Percentiles rank a stretch among this genome's conserved stretches.
These are phyloP conservation scores for Botrytis sinoallii DNA, from an alignment of 2,329 filamentous ascomycete genomes.

Conservation along the genomic window DNA sequence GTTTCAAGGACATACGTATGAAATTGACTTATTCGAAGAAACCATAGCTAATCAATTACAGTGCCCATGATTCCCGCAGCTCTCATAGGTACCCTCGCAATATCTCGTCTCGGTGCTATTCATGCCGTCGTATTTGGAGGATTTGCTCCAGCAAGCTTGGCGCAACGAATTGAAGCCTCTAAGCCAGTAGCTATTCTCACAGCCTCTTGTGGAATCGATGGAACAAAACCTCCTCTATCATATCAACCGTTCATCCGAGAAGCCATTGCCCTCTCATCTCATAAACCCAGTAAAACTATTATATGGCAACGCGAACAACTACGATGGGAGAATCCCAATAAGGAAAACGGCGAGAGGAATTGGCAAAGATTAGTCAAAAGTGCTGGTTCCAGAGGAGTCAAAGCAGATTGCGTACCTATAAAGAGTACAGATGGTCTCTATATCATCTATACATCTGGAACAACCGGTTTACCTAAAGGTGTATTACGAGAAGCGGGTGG, in stretches of 20 bases:
- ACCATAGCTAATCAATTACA: constrained; percentile 37
- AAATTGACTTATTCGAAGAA: constrained; percentile 14
- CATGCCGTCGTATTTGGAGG: constrained; percentile 93
- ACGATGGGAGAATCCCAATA: constrained; percentile 68
- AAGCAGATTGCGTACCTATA: constrained; percentile 73
- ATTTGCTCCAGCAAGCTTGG: constrained; percentile 76
- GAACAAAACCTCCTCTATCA: constrained; percentile 71
- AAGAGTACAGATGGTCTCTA: constrained; percentile 78
- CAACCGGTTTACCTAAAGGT: constrained; percentile 79
- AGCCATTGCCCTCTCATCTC: constrained; percentile 62
- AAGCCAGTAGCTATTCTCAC: constrained; percentile 75
- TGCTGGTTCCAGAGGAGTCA: constrained; percentile 63
- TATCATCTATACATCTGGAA: constrained; percentile 85
- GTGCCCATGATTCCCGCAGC: constrained; percentile 96
- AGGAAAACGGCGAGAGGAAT: constrained; percentile 66
- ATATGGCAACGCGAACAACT: constrained; percentile 82
- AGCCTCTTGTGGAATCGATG: constrained; percentile 89
- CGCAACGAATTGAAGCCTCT: constrained; percentile 84
- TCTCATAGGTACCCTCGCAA: constrained; percentile 80
- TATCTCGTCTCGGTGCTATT: constrained; percentile 77
- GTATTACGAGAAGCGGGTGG: constrained; percentile 80
- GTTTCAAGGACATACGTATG: constrained; percentile 33
- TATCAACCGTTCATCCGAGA: constrained; percentile 76
- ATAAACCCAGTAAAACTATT: constrained; percentile 71
- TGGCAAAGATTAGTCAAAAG: constrained; percentile 78